A percentile compares a stretch with the other conserved stretches of the same genome.
Evolutionary conservation across 768 basidiomycete species (phyloP).

Genomic region (Lentinus brumalis): DNA sequence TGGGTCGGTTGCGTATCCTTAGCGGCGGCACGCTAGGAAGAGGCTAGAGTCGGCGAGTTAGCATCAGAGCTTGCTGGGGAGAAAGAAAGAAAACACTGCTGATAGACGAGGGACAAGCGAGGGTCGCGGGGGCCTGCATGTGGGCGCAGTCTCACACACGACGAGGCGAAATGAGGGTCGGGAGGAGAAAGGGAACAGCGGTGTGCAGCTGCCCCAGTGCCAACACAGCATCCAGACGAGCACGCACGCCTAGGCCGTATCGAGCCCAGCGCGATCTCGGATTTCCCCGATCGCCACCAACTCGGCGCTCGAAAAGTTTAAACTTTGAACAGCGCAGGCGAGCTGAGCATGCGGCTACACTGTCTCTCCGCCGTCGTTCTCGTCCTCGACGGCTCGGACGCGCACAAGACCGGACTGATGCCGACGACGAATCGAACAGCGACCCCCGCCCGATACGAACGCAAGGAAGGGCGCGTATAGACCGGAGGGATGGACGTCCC

Average conservation of each 20-base stretch:
- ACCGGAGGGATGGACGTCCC: background rate
- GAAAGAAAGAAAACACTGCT: background rate
- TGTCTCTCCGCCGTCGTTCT: background rate
- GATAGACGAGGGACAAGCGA: background rate
- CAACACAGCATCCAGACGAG: background rate
- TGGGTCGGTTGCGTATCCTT: slow-evolving; percentile 13
- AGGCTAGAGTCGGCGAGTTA: slow-evolving; percentile 2
- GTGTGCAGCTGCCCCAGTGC: background rate
- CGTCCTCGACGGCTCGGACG: background rate
- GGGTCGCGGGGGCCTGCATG: background rate
- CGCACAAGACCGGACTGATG: slow-evolving; percentile 1
- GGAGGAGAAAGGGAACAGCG: too few species aligned
- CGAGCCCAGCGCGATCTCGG: background rate
- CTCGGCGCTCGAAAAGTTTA: slow-evolving; percentile 11
- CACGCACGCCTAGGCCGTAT: background rate
- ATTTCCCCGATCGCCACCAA: background rate
- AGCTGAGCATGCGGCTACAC: slow-evolving; percentile 1
- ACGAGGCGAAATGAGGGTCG: background rate
- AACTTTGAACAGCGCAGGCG: slow-evolving; percentile 1
- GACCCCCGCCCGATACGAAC: slow-evolving; percentile 2
- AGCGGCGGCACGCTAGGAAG: slow-evolving; percentile 13
- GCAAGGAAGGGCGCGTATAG: slow-evolving; percentile 2
- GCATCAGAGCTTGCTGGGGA: background rate
- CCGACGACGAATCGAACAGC: background rate
- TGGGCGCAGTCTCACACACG: background rate